Base-by-base conservation (phyloP, 129 eudicot species). In the Pittosporum tobira region DNA sequence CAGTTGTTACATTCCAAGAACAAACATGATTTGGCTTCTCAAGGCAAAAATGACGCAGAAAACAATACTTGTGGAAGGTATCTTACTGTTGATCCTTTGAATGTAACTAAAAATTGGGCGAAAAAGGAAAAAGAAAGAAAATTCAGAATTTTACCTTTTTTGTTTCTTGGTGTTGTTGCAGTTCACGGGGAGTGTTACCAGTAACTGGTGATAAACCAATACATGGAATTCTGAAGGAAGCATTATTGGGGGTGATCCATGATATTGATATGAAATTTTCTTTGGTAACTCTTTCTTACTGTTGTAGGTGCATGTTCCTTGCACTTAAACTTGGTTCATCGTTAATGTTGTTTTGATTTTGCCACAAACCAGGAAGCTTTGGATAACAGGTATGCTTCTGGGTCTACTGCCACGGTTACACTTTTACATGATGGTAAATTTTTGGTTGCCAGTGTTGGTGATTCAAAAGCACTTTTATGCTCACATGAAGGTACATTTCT, bases 381-480 rank as follows among this genome's bases (percentile, higher is more conserved):
- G 46, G 19, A 73, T 40, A 79, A 79, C 53, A 51, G 50, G 45
- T 71, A 37, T 49, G 36, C 18, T 61, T 70, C 95, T 0, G 95
- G 95, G 36, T 78, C 90, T 22, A 86, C 95, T 31, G 87, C 72
- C 28, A 73, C 73, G 28, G 76, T 79, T 66, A 77, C 63, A 57
- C 73, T 85, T 71, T 59, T 82, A 67, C 31, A 73, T 40, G 69
- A 86, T 34, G 73, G 73, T 54, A 43, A 73, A 62, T 22, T 81
- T 19, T n/a, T 86, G 20, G 77, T 79, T 59, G 90, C 74, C 31
- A 69, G 66, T 61, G 59, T 81, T 20, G 95, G 89, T 38, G 95
- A 85, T 71, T 85, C 95, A 42, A 79, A 77, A 57, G 94, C 82
- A 48, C 64, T 85, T 52, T 37, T 86, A 56, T 86, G 95, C 78